phyloP scores from a whole-genome alignment of 225 moss, liverwort and hornwort species.

The Physcomitrium patens region DNA sequence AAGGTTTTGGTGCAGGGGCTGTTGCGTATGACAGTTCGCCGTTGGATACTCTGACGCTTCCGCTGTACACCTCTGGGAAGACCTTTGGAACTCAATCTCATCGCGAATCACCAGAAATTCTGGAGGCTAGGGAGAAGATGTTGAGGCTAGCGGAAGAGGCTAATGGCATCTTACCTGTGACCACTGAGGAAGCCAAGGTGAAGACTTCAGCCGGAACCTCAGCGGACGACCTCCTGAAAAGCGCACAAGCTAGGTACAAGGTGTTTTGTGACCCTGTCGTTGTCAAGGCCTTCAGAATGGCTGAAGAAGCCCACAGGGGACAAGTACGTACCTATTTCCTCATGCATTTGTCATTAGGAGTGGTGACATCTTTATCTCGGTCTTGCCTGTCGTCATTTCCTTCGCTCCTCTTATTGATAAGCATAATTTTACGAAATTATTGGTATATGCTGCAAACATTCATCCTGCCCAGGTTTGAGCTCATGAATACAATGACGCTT shows the following conservation, averaged over 20 bases:
- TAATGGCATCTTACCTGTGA: slow-evolving; percentile 31
- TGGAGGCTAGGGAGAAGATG: slow-evolving; percentile 52
- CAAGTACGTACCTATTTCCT: slow-evolving; percentile 35
- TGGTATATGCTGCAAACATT: not conserved
- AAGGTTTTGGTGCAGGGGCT: slow-evolving; percentile 47
- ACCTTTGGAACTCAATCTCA: slow-evolving; percentile 19
- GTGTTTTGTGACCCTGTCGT: slow-evolving; percentile 49
- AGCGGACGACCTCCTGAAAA: slow-evolving; percentile 47
- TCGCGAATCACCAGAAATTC: slow-evolving; percentile 32
- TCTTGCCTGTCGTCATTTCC: not conserved
- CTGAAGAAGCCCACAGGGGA: slow-evolving; percentile 64
- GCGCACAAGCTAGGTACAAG: slow-evolving; percentile 41
- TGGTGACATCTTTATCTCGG: not conserved
- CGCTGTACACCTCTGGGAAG: slow-evolving; percentile 43
- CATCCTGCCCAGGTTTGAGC: not conserved
- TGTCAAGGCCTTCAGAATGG: slow-evolving; percentile 60
- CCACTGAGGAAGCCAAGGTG: slow-evolving; percentile 3
- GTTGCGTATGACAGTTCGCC: slow-evolving; percentile 33
- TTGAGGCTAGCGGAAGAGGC: slow-evolving; percentile 50
- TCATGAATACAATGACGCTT: not conserved
- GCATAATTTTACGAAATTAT: not conserved
- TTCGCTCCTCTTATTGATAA: not conserved
- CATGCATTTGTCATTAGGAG: not conserved
- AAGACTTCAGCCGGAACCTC: slow-evolving; percentile 9
- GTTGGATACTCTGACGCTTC: slow-evolving; percentile 44